These are phyloP conservation scores for Diaporthe sp. DNA, from an alignment of 2,329 filamentous ascomycete species.

Conservation along the genomic window DNA sequence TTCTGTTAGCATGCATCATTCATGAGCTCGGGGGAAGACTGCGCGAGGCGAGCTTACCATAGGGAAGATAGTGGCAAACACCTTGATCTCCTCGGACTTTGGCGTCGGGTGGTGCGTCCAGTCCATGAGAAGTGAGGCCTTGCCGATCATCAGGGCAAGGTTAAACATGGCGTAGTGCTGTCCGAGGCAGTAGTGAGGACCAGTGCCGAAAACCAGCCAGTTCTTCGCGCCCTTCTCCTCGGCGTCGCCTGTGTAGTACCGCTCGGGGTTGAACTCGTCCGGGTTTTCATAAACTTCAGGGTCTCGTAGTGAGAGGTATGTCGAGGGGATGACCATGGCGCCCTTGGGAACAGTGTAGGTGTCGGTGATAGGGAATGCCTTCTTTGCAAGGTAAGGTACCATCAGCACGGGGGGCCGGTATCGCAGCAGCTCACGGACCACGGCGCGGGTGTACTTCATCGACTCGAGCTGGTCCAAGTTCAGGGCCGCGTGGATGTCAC, in stretches of 20 bases:
- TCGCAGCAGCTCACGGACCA: slow-evolving; percentile 90
- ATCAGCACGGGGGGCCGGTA: slow-evolving; percentile 97
- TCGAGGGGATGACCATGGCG: slow-evolving; percentile 94
- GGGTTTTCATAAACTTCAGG: slow-evolving; percentile 93
- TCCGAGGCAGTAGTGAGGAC: slow-evolving; percentile 96
- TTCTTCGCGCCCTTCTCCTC: slow-evolving; percentile 92
- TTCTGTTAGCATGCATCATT: slow-evolving; percentile 37
- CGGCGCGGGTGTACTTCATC: slow-evolving; percentile 90
- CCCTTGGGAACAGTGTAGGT: slow-evolving; percentile 95
- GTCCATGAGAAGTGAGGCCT: slow-evolving; percentile 87
- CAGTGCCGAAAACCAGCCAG: slow-evolving; percentile 95
- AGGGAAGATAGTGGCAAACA: slow-evolving; percentile 98
- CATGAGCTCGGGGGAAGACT: background rate
- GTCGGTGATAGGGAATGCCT: slow-evolving; percentile 90
- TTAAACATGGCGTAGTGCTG: slow-evolving; percentile 93
- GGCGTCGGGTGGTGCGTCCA: slow-evolving; percentile 92
- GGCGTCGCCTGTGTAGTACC: slow-evolving; percentile 91
- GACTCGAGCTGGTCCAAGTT: slow-evolving; percentile 90
- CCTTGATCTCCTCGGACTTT: slow-evolving; percentile 92
- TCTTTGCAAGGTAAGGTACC: slow-evolving; percentile 96
- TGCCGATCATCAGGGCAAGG: slow-evolving; percentile 89
- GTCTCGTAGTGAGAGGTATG: slow-evolving; percentile 91
- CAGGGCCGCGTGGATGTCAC: slow-evolving; percentile 78
- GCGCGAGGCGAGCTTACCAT: slow-evolving; percentile 74
- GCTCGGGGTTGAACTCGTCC: slow-evolving; percentile 89